Base-by-base conservation (phyloP, 345 rosid species). In the Mercurialis annua region DNA sequence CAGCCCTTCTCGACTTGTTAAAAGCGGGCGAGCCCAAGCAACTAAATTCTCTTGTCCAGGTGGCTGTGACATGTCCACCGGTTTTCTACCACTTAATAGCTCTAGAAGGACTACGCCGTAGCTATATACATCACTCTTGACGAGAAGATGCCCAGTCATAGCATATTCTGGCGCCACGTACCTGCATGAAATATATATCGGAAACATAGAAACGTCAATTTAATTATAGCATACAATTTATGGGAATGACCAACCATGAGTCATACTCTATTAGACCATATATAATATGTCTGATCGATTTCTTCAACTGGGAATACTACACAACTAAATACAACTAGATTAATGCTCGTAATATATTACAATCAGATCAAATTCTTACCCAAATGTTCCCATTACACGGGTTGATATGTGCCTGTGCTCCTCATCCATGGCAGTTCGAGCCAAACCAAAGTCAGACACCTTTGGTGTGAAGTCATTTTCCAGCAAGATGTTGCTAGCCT, bases 101-200 rank as follows among this genome's bases (percentile, higher is more conserved):
- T 94, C 99, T 2, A 94, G 90, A 67, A 94, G 89, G 68, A 94
- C 99, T 1, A 94, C 99, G 51, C 99, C 99, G n/a, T 90, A 94
- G 72, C 99, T 94, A 68, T 91, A 94, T 42, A 94, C 99, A 52
- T 94, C 99, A n/a, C 99, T 94, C 80, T 90, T 94, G 66, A 91
- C 99, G 5, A 90, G 86, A 65, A 94, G 95, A 82, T 94, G 99
- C 8, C 97, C 99, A 0, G 97, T 91, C 97, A 94, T 89, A n/a
- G 99, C 99, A 61, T 94, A 94, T 76, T 94, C 97, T 0, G 98
- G 97, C 8, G 99, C 99, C 24, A 91, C 96, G 70, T 94, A 91
- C 70, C 98, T 93, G 78, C 73, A 76, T 59, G 34, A 29, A 71
- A 65, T 58, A 60, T 66, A 53, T 10, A 29, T 30, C 6, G 60